Evolutionary conservation across 192 early-diverging fungal genomes (phyloP).

Genomic region (Backusella liffmaniae): DNA sequence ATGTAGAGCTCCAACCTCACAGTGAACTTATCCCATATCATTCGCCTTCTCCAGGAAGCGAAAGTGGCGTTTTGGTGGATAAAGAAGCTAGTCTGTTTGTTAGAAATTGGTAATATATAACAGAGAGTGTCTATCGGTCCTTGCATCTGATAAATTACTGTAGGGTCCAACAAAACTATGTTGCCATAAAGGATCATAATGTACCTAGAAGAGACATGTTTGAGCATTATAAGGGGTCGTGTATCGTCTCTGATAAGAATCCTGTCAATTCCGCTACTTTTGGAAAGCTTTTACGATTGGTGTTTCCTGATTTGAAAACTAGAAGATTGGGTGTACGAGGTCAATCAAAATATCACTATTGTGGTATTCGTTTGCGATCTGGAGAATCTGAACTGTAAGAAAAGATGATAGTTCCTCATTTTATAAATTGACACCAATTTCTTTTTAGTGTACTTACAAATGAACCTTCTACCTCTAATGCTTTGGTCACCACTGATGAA

Average conservation of each 20-base stretch:
- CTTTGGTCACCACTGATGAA: background rate
- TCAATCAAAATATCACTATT: conserved; percentile 52
- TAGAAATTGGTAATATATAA: conserved; percentile 1
- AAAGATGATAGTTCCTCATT: background rate
- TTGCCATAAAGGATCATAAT: conserved; percentile 34
- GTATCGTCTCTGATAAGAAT: conserved; percentile 28
- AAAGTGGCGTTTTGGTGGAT: background rate
- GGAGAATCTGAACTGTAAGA: background rate
- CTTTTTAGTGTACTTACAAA: too few species aligned
- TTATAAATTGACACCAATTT: too few species aligned
- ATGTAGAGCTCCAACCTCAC: background rate
- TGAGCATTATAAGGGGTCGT: conserved; percentile 45
- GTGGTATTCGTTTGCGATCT: conserved; percentile 34
- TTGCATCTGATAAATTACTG: background rate
- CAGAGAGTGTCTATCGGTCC: background rate
- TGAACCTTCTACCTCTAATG: background rate
- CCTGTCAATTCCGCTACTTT: conserved; percentile 54
- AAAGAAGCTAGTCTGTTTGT: conserved; percentile 11
- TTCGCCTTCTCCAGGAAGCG: background rate
- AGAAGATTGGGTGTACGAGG: conserved; percentile 46
- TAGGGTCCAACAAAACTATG: conserved; percentile 46
- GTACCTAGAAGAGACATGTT: conserved; percentile 46
- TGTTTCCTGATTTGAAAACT: conserved; percentile 51
- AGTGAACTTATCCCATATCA: background rate
- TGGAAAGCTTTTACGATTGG: conserved; percentile 48